Conservation (phyloP, 257 asterid genomes). For the Ocimum tenuiflorum region DNA sequence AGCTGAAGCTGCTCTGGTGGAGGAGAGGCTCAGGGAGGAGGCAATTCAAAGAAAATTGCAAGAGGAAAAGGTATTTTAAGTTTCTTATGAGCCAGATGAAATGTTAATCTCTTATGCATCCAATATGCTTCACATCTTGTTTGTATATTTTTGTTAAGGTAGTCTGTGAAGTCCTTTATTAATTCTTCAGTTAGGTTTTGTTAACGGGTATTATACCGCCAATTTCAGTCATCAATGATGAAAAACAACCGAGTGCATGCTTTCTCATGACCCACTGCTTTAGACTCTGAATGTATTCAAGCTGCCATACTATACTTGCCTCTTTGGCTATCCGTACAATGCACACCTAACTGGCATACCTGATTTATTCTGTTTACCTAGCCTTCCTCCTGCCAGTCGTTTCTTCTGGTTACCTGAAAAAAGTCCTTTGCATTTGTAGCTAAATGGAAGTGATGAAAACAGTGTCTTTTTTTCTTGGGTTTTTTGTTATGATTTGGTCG, state of each 20-base stretch:
- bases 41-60: constrained; percentile 48
- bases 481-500: background rate
- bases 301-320: background rate
- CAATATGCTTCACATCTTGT: background rate
- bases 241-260: background rate
- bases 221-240: background rate
- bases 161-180: background rate
- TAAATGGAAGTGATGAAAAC: background rate
- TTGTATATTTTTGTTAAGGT: background rate
- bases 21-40: constrained; percentile 75
- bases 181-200: background rate
- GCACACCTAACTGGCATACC: background rate
- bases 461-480: background rate
- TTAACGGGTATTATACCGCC: background rate
- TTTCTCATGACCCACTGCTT: background rate
- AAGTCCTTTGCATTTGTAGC: background rate
- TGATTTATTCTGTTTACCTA: background rate
- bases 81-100: background rate
- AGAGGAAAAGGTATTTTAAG: constrained; percentile 57
- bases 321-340: background rate
- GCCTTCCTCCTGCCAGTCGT: background rate
- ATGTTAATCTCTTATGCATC: background rate
- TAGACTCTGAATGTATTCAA: background rate
- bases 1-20: constrained; percentile 80
- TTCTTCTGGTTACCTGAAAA: background rate